Percentiles rank a stretch among this genome's conserved stretches.
Conservation (phyloP, 1,284 basidiomycete species). For the Microbotryum violaceum region DNA sequence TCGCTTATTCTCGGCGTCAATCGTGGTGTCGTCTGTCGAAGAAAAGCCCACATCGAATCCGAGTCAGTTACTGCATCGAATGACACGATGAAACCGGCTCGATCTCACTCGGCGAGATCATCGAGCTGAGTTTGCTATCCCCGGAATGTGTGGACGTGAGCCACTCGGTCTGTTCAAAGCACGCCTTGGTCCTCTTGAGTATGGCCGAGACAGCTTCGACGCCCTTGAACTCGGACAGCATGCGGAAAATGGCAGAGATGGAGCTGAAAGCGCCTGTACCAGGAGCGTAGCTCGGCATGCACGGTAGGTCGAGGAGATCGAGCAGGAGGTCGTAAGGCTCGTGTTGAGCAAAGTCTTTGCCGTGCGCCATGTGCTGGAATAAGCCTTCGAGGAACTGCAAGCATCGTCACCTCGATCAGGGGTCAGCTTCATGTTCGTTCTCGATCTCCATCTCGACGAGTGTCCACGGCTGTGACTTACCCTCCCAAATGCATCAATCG, state of each 20-base stretch:
- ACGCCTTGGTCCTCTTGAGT: constrained; percentile 60
- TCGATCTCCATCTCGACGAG: not conserved
- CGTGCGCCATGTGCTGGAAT: constrained; percentile 78
- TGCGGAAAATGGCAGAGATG: constrained; percentile 77
- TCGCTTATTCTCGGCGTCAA: constrained; percentile 52
- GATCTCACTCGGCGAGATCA: constrained; percentile 47
- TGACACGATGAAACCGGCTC: not conserved
- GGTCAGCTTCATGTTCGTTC: too few species aligned
- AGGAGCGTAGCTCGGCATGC: constrained; percentile 81
- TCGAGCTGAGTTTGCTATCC: constrained; percentile 54
- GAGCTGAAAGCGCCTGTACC: constrained; percentile 73
- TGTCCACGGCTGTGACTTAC: constrained; percentile 8
- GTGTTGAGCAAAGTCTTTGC: constrained; percentile 77
- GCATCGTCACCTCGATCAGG: not conserved
- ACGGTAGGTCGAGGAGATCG: constrained; percentile 70
- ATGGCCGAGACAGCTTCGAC: constrained; percentile 66
- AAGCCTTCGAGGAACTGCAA: constrained; percentile 80
- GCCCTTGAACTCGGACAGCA: constrained; percentile 78
- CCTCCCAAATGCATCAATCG: constrained; percentile 30
- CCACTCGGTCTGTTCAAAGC: constrained; percentile 59
- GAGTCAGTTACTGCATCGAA: not conserved
- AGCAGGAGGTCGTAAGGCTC: constrained; percentile 72
- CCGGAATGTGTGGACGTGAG: constrained; percentile 59
- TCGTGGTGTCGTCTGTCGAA: constrained; percentile 45
- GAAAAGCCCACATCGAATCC: constrained; percentile 6